Evolutionary conservation across 257 asterid genomes (phyloP).

Genomic region (Dorcoceras hygrometricum): DNA sequence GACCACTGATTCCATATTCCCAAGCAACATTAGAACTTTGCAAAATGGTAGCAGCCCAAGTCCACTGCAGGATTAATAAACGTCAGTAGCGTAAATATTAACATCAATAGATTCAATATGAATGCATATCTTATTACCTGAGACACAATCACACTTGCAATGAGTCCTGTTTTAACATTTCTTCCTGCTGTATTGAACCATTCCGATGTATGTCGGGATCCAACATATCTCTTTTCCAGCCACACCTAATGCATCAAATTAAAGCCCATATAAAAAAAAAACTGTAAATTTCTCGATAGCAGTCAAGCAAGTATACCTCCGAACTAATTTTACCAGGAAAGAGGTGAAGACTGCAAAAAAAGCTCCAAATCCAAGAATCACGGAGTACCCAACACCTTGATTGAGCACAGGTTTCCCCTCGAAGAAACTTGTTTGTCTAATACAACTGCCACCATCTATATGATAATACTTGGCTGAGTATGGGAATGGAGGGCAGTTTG

Average conservation of each 20-base stretch:
- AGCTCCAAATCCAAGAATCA: slow-evolving; percentile 92
- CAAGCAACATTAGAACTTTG: slow-evolving; percentile 95
- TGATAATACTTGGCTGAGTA: slow-evolving; percentile 66
- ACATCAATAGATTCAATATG: background rate
- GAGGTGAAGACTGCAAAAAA: slow-evolving; percentile 83
- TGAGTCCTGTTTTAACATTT: slow-evolving; percentile 88
- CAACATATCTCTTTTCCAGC: slow-evolving; percentile 87
- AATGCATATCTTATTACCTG: slow-evolving; percentile 48
- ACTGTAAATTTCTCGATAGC: too few relatives aligned
- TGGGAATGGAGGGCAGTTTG: slow-evolving; percentile 63
- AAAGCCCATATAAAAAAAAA: too few relatives aligned
- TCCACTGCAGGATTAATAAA: slow-evolving; percentile 57
- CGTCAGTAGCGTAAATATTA: background rate
- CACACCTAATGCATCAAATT: slow-evolving; percentile 57
- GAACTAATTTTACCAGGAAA: slow-evolving; percentile 54
- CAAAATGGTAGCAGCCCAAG: slow-evolving; percentile 96
- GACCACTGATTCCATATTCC: slow-evolving; percentile 96
- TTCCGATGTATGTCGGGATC: slow-evolving; percentile 84
- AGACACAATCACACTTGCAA: slow-evolving; percentile 90
- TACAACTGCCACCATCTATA: slow-evolving; percentile 45
- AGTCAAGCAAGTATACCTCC: background rate
- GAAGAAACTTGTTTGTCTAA: slow-evolving; percentile 75
- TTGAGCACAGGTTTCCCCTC: slow-evolving; percentile 71
- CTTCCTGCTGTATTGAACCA: slow-evolving; percentile 98
- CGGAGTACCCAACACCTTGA: slow-evolving; percentile 86